A percentile compares a stretch with the other conserved stretches of the same genome.
Evolutionary conservation across 257 asterid species (phyloP).

Genomic region (Nicotiana obtusifolia): DNA sequence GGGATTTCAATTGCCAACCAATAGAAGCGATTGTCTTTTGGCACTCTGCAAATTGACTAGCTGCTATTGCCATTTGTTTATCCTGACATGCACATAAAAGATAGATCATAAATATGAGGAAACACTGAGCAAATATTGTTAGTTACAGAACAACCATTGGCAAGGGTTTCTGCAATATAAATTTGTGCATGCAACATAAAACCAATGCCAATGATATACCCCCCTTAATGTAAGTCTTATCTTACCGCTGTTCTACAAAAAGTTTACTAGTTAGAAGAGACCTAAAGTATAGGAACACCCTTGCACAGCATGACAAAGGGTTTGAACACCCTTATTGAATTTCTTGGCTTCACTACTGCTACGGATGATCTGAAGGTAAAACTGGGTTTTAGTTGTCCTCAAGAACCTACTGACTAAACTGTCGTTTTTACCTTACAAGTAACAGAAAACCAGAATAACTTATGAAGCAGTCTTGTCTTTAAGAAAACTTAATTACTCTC

Average conservation of each 20-base stretch:
- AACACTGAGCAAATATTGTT: neutral
- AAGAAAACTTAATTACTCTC: neutral
- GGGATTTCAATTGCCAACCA: conserved; percentile 65
- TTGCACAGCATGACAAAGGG: too few species aligned
- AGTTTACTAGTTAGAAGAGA: neutral
- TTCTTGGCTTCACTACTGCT: neutral
- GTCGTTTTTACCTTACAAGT: neutral
- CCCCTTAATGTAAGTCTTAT: neutral
- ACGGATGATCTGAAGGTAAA: neutral
- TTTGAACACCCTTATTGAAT: too few species aligned
- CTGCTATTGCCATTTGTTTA: conserved; percentile 62
- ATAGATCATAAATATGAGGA: neutral
- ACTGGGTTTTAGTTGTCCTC: neutral
- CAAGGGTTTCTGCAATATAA: conserved; percentile 1
- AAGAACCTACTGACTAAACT: neutral
- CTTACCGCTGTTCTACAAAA: neutral
- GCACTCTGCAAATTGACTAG: conserved; percentile 64
- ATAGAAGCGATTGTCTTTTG: conserved; percentile 84
- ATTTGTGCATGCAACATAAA: neutral
- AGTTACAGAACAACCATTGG: neutral
- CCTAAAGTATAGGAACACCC: too few species aligned
- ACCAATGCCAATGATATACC: neutral
- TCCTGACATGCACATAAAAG: conserved; percentile 38
- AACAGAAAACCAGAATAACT: neutral
- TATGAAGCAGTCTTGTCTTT: neutral